Evolutionary conservation across 2,329 filamentous ascomycete species (phyloP).

Genomic region (Hypoxylon sp.): DNA sequence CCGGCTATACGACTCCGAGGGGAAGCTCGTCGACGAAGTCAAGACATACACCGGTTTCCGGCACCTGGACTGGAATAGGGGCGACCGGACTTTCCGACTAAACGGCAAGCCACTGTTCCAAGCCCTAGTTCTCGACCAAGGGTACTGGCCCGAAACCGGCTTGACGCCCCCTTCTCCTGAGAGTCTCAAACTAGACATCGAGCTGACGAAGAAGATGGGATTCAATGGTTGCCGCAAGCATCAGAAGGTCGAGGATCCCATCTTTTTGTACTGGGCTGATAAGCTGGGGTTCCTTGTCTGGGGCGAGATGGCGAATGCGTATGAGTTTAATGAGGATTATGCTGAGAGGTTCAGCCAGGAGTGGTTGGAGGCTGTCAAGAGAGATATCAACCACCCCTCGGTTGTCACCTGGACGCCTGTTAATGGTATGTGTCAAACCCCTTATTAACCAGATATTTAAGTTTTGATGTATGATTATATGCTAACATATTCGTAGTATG

Average conservation of each 20-base stretch:
- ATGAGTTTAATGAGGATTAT: constrained; percentile 72
- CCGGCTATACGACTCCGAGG: constrained; percentile 62
- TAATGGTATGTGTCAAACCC: constrained; percentile 58
- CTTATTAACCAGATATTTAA: background rate
- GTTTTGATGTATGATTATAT: background rate
- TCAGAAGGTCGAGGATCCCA: constrained; percentile 74
- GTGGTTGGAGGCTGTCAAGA: constrained; percentile 73
- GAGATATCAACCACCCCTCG: constrained; percentile 76
- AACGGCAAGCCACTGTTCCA: constrained; percentile 74
- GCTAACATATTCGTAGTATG: constrained; percentile 36
- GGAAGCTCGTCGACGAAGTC: constrained; percentile 67
- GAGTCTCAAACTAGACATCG: constrained; percentile 66
- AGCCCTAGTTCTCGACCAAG: constrained; percentile 72
- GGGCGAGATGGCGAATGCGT: constrained; percentile 76
- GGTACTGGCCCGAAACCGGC: constrained; percentile 74
- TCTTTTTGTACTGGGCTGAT: constrained; percentile 74
- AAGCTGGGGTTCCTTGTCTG: constrained; percentile 73
- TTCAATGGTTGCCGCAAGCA: constrained; percentile 77
- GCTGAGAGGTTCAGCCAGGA: constrained; percentile 73
- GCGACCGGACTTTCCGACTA: constrained; percentile 71
- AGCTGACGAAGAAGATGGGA: constrained; percentile 71
- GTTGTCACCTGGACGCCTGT: constrained; percentile 77
- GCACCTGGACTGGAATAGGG: constrained; percentile 70
- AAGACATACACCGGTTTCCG: constrained; percentile 74
- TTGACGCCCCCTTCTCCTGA: constrained; percentile 69